Evolutionary conservation across 768 basidiomycete genomes (phyloP).

Genomic region (Lactarius deliciosus): DNA sequence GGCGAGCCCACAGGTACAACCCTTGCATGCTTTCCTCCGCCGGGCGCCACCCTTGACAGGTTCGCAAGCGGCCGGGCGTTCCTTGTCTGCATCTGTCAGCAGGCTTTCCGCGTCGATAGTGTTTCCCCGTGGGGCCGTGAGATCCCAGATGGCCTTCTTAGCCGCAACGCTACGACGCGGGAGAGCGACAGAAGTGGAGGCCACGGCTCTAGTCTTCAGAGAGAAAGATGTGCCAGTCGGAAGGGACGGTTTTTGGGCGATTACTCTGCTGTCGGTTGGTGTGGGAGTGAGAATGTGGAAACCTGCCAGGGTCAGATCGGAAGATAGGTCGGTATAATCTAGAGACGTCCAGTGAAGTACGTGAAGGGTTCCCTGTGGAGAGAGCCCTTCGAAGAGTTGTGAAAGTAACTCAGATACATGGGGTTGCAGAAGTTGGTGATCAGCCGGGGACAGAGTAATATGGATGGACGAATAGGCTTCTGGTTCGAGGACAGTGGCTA

Average conservation of each 20-base stretch:
- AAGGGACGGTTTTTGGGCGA: slow-evolving; percentile 70
- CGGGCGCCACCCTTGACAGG: slow-evolving; percentile 55
- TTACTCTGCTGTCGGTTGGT: slow-evolving; percentile 44
- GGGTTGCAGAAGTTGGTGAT: slow-evolving; percentile 59
- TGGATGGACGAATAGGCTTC: slow-evolving; percentile 65
- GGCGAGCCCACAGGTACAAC: slow-evolving; percentile 93
- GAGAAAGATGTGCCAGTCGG: slow-evolving; percentile 42
- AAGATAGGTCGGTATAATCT: slow-evolving; percentile 44
- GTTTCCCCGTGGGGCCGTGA: slow-evolving; percentile 67
- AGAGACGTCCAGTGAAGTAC: slow-evolving; percentile 53
- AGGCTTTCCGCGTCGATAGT: slow-evolving; percentile 81
- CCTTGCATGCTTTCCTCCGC: slow-evolving; percentile 92
- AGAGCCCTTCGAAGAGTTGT: slow-evolving; percentile 58
- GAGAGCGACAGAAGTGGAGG: slow-evolving; percentile 31
- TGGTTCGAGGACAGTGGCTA: slow-evolving; percentile 58
- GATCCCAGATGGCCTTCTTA: slow-evolving; percentile 88
- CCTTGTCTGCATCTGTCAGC: slow-evolving; percentile 79
- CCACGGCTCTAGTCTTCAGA: slow-evolving; percentile 38
- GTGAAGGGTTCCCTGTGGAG: slow-evolving; percentile 68
- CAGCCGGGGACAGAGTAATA: slow-evolving; percentile 59
- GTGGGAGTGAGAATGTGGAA: slow-evolving; percentile 55
- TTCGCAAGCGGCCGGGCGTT: slow-evolving; percentile 76
- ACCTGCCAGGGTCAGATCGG: slow-evolving; percentile 64
- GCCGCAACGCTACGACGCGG: slow-evolving; percentile 63
- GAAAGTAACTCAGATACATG: slow-evolving; percentile 55